These are phyloP conservation scores for Nemania abortiva DNA, from an alignment of 2,329 filamentous ascomycete genomes.

Conservation along the genomic window DNA sequence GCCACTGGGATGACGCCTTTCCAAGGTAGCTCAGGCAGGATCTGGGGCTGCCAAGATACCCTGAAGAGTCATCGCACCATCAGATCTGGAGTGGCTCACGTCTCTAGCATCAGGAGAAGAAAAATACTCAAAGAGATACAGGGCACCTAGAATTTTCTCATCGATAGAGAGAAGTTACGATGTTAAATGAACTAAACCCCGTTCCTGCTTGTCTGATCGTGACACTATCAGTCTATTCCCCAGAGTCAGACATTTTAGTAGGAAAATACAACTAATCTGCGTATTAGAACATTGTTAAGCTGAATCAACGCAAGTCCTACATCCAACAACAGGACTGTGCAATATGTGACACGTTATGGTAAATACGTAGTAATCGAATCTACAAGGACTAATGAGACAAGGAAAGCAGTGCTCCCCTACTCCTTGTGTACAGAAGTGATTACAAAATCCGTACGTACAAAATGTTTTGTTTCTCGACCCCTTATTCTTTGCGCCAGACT, in stretches of 20 bases:
- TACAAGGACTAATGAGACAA: not conserved
- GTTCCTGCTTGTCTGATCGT: conserved; percentile 22
- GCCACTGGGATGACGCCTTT: conserved; percentile 25
- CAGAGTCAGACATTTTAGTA: conserved; percentile 14
- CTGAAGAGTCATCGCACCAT: conserved; percentile 27
- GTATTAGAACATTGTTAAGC: conserved; percentile 16
- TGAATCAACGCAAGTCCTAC: not conserved
- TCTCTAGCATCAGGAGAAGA: conserved; percentile 29
- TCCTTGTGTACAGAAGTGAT: conserved; percentile 13
- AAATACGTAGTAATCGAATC: not conserved
- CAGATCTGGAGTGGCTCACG: conserved; percentile 23
- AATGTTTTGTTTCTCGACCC: not conserved
- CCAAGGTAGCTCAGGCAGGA: conserved; percentile 30
- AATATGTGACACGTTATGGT: conserved; percentile 3
- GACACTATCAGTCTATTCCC: conserved; percentile 17
- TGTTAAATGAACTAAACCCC: conserved; percentile 31
- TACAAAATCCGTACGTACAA: conserved; percentile 25
- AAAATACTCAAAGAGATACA: conserved; percentile 33
- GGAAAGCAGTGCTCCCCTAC: not conserved
- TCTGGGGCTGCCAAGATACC: conserved; percentile 34
- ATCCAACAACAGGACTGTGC: not conserved
- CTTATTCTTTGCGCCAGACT: conserved; percentile 14
- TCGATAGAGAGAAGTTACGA: conserved; percentile 39
- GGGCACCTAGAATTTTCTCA: conserved; percentile 37
- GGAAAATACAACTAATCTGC: conserved; percentile 25